A percentile compares a stretch with the other conserved stretches of the same genome.
phyloP scores from a whole-genome alignment of 805 yeast genomes.

The Nakazawaea peltata region DNA sequence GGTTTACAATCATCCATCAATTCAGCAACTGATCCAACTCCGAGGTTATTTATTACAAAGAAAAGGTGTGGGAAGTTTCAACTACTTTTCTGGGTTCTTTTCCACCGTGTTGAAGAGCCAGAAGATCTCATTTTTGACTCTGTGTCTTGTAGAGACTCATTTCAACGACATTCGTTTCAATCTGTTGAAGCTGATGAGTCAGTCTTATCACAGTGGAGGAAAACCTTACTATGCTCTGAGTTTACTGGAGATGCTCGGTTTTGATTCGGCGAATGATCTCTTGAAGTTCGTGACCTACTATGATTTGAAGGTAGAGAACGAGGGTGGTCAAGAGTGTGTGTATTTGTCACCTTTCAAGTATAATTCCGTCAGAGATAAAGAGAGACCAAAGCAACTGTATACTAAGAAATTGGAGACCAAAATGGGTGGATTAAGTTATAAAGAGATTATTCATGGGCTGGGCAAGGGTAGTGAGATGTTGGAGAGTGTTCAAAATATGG shows the following conservation, averaged over 20 bases:
- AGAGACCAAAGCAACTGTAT: slow-evolving; percentile 39
- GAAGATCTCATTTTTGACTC: slow-evolving; percentile 54
- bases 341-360: slow-evolving; percentile 35
- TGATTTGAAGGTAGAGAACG: slow-evolving; percentile 36
- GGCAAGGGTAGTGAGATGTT: too few species aligned
- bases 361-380: slow-evolving; percentile 24
- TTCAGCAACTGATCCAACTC: slow-evolving; percentile 67
- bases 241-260: slow-evolving; percentile 50
- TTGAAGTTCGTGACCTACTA: slow-evolving; percentile 54
- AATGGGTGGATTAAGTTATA: slow-evolving; percentile 19
- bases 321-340: slow-evolving; percentile 26
- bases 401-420: slow-evolving; percentile 33
- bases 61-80: slow-evolving; percentile 49
- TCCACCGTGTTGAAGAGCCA: slow-evolving; percentile 37
- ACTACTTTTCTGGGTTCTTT: slow-evolving; percentile 61
- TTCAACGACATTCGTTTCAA: slow-evolving; percentile 72
- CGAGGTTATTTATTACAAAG: slow-evolving; percentile 63
- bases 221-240: slow-evolving; percentile 49
- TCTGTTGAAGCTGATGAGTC: slow-evolving; percentile 59
- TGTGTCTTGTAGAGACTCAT: slow-evolving; percentile 72
- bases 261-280: slow-evolving; percentile 51
- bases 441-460: slow-evolving; percentile 32
- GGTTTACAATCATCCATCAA: slow-evolving; percentile 43
- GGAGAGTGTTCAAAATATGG: too few species aligned
- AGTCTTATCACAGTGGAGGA: slow-evolving; percentile 62